Evolutionary conservation across 1,284 basidiomycete genomes (phyloP).

Genomic region (Coniophora puteana): DNA sequence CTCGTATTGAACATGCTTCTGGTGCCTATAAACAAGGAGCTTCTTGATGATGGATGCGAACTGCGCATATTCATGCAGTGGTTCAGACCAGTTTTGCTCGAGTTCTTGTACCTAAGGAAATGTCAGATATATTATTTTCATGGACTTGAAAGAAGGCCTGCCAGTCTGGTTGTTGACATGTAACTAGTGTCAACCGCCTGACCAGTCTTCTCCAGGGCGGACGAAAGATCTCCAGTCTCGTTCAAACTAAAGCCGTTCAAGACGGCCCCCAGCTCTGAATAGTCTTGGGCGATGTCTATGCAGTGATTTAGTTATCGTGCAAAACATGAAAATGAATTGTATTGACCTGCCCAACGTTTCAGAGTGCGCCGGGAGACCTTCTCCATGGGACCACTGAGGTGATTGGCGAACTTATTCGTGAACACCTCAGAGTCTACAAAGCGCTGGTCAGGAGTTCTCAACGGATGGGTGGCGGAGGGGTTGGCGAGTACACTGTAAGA

Average conservation of each 20-base stretch:
- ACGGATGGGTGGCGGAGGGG: slow-evolving; percentile 82
- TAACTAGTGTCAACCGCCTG: slow-evolving; percentile 96
- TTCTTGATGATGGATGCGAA: slow-evolving; percentile 95
- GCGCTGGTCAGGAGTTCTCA: slow-evolving; percentile 87
- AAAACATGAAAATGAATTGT: slow-evolving; percentile 7
- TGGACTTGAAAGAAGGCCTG: slow-evolving; percentile 26
- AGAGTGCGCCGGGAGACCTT: slow-evolving; percentile 90
- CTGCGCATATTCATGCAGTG: slow-evolving; percentile 93
- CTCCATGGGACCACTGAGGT: slow-evolving; percentile 90
- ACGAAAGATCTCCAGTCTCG: slow-evolving; percentile 68
- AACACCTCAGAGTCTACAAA: slow-evolving; percentile 97
- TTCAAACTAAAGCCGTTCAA: slow-evolving; percentile 95
- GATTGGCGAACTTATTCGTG: slow-evolving; percentile 93
- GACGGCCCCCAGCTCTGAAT: slow-evolving; percentile 92
- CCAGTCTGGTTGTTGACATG: slow-evolving; percentile 86
- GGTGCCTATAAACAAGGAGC: slow-evolving; percentile 91
- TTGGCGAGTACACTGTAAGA: slow-evolving; percentile 86
- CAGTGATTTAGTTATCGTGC: slow-evolving; percentile 8
- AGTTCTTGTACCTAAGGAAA: slow-evolving; percentile 76
- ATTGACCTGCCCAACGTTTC: slow-evolving; percentile 90
- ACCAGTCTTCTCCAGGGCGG: slow-evolving; percentile 87
- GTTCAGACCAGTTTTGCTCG: slow-evolving; percentile 93
- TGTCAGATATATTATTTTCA: slow-evolving; percentile 10
- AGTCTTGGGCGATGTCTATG: slow-evolving; percentile 83
- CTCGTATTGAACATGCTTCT: slow-evolving; percentile 98